Conservation (phyloP, 2,329 filamentous ascomycete species). For the Nectriaceae sp. region DNA sequence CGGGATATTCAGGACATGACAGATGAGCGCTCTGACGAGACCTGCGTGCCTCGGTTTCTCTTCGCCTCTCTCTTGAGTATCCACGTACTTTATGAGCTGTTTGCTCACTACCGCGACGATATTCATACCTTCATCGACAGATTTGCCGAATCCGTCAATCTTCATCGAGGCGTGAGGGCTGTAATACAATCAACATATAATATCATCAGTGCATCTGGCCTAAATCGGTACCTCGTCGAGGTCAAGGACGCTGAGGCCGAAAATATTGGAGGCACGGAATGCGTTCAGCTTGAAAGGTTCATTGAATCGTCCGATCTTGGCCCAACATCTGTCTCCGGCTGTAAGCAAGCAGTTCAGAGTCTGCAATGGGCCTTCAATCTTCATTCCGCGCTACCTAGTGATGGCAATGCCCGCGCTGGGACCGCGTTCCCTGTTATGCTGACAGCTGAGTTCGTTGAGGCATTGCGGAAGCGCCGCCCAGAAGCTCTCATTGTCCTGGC, state of each 20-base stretch:
- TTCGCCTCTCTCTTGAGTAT: constrained; percentile 47
- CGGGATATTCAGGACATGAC: constrained; percentile 29
- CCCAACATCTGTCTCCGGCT: constrained; percentile 28
- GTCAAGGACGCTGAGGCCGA: constrained; percentile 16
- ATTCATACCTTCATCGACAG: constrained; percentile 43
- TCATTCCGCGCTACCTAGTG: constrained; percentile 24
- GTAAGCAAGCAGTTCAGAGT: constrained; percentile 28
- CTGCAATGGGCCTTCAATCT: constrained; percentile 39
- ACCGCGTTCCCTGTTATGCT: constrained; percentile 36
- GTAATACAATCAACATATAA: constrained; percentile 38
- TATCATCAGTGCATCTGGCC: constrained; percentile 36
- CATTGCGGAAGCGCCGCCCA: constrained; percentile 37
- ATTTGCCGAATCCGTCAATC: constrained; percentile 42
- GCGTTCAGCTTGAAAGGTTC: constrained; percentile 27
- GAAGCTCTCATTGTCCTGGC: constrained; percentile 50
- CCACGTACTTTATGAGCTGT: constrained; percentile 50
- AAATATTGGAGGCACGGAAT: constrained; percentile 26
- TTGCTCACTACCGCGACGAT: constrained; percentile 37
- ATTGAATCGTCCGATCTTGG: constrained; percentile 35
- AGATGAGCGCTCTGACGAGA: constrained; percentile 19
- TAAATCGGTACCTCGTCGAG: constrained; percentile 29
- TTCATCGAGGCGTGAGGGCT: constrained; percentile 45
- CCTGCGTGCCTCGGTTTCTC: constrained; percentile 44
- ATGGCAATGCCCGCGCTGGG: constrained; percentile 30
- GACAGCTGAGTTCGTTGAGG: constrained; percentile 35